Evolutionary conservation across 2,329 filamentous ascomycete species (phyloP), one percentile per base, ranked within the genome.

Genomic region (Teratosphaeria pseudoeucalypti): DNA sequence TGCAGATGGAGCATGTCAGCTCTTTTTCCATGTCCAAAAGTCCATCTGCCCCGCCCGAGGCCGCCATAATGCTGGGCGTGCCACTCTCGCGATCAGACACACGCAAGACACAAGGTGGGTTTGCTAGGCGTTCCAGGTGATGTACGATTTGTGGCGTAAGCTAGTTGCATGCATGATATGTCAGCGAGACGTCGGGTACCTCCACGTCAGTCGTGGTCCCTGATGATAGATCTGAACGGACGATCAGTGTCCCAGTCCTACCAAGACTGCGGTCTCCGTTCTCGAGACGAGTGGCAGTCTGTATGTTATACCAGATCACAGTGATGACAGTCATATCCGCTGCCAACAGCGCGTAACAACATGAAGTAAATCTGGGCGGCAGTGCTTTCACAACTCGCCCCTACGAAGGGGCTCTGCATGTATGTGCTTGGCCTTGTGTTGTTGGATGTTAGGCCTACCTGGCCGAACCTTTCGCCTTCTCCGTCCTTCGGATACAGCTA

Each of bases 21-120:
- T 99, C 94, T 75, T 87, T 92, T 78, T 96, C 94, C 67, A 96
- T 81, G 74, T 95, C 90, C 54, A 69, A 43, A 39, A 68, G 57
- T 16, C 64, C 61, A 32, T 63, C 56, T n/a, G 12, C 53, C 7
- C 52, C 52, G 23, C 27, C 37, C 12, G 52, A 39, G 9, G 55
- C 62, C 27, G 61, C 58, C 60, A 60, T 59, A 14, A 49, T 59
- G 54, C 34, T 16, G 23, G n/a, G 26, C 52, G 14, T 11, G 26
- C 14, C 11, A 26, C 52, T 32, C 27, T 32, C 37, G 14, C 37
- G 37, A 14, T 14, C 37, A 43, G 16, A 12, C 37, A 43, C 12
- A n/a, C 52, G 12, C 16, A 54, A 34, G 27, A 14, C 52, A 54
- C 23, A 53, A n/a, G 23, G n/a, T 56, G 34, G 52, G 39, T 47